These are phyloP conservation scores for Angophora floribunda DNA, from an alignment of 345 rosid species.

Conservation along the genomic window DNA sequence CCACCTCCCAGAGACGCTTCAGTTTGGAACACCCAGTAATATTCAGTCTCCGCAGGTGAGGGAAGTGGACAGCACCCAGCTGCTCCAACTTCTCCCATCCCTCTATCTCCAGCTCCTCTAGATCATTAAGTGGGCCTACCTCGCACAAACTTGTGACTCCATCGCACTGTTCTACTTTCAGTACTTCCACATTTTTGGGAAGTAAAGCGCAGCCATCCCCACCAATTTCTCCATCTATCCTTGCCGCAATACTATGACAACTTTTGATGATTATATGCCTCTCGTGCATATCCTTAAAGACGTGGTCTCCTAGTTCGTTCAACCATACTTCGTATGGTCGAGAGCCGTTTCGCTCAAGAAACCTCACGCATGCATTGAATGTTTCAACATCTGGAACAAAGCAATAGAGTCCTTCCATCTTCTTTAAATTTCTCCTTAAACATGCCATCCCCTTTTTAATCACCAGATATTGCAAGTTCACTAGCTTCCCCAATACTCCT, in stretches of 20 bases:
- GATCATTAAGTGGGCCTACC: not conserved
- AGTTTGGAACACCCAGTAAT: not conserved
- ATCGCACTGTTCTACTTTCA: accelerated
- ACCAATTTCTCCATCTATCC: not conserved
- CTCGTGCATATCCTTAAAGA: accelerated
- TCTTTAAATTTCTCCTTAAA: no score
- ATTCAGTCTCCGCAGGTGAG: not conserved
- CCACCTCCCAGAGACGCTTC: not conserved
- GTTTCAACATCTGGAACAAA: not conserved
- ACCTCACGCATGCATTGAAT: not conserved
- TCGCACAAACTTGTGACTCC: not conserved
- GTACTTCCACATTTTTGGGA: not conserved
- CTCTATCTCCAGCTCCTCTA: not conserved
- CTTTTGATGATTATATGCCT: not conserved
- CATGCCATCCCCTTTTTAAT: accelerated
- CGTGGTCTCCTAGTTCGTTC: accelerated
- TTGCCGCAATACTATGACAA: not conserved
- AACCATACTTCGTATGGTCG: accelerated
- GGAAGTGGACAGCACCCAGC: not conserved
- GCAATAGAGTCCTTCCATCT: not conserved
- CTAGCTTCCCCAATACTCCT: not conserved
- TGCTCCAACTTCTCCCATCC: not conserved
- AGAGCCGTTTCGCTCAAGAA: not conserved
- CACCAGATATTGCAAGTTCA: not conserved
- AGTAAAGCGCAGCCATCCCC: not conserved